Evolutionary conservation across 352 stramenopile genomes (phyloP).

Genomic region (Phytophthora brassicae): DNA sequence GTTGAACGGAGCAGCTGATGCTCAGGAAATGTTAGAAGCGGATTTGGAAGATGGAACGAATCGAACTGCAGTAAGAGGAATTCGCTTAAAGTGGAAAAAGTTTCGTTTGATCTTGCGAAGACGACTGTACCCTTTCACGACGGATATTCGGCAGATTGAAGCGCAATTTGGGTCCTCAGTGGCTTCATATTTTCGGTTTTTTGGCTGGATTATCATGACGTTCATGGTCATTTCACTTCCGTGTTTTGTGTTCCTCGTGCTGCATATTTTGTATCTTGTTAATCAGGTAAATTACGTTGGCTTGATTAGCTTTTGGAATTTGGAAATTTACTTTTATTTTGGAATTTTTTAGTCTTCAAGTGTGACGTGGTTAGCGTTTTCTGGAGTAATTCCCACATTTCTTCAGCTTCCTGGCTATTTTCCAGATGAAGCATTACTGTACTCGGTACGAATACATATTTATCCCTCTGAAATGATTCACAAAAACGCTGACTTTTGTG

Average conservation of each 20-base stretch:
- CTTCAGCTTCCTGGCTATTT: slow-evolving; percentile 64
- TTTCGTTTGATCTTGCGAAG: slow-evolving; percentile 33
- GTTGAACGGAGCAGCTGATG: slow-evolving; percentile 53
- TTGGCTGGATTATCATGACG: slow-evolving; percentile 76
- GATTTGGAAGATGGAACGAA: slow-evolving; percentile 22
- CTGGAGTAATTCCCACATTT: slow-evolving; percentile 51
- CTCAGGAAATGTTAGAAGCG: slow-evolving; percentile 58
- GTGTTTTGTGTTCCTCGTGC: slow-evolving; percentile 49
- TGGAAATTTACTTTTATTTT: not conserved
- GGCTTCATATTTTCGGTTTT: slow-evolving; percentile 81
- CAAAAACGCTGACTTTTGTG: not conserved
- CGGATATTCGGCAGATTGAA: slow-evolving; percentile 74
- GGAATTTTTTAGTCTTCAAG: not conserved
- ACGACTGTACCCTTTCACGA: slow-evolving; percentile 52
- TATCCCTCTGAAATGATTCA: not conserved
- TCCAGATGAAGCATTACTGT: slow-evolving; percentile 50
- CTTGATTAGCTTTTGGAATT: not conserved
- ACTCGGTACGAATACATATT: slow-evolving; percentile 38
- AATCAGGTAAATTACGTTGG: slow-evolving; percentile 14
- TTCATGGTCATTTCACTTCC: slow-evolving; percentile 61
- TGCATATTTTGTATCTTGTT: slow-evolving; percentile 45
- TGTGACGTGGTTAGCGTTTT: slow-evolving; percentile 43
- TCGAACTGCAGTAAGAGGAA: slow-evolving; percentile 8
- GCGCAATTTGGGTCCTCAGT: slow-evolving; percentile 81
- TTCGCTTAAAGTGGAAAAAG: slow-evolving; percentile 40